These are phyloP conservation scores for Dactylellina haptotyla DNA, from an alignment of 2,329 filamentous ascomycete species.

Conservation along the genomic window DNA sequence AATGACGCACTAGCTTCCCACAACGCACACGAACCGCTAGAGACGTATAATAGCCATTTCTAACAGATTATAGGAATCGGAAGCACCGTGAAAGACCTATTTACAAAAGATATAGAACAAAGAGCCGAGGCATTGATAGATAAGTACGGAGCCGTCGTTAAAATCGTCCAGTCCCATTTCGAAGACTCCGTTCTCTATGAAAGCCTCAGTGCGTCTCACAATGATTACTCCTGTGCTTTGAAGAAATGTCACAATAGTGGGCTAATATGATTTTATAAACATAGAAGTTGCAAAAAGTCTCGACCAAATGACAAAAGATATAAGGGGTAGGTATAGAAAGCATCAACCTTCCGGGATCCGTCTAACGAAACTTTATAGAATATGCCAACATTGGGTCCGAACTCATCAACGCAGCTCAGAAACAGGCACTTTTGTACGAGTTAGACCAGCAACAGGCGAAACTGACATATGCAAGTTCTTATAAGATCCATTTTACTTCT, in stretches of 20 bases:
- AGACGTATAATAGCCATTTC: neutral
- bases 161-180: slow-evolving; percentile 11
- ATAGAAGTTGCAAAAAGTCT: neutral
- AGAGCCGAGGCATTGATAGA: slow-evolving; percentile 8
- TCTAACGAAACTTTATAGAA: neutral
- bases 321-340: neutral
- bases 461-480: slow-evolving; percentile 14
- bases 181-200: slow-evolving; percentile 14
- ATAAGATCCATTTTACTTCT: slow-evolving; percentile 18
- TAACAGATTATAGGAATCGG: slow-evolving; percentile 3
- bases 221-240: slow-evolving; percentile 16
- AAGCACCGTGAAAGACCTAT: slow-evolving; percentile 22
- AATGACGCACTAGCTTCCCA: neutral
- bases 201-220: slow-evolving; percentile 10
- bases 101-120: slow-evolving; percentile 17
- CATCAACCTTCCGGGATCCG: neutral
- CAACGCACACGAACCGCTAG: too few relatives aligned
- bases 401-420: slow-evolving; percentile 18
- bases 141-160: slow-evolving; percentile 23
- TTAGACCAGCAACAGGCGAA: slow-evolving; percentile 14
- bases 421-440: slow-evolving; percentile 11
- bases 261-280: neutral
- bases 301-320: neutral
- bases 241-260: neutral
- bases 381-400: slow-evolving; percentile 20